Conservation (phyloP, 345 rosid species). For the Microcos paniculata region DNA sequence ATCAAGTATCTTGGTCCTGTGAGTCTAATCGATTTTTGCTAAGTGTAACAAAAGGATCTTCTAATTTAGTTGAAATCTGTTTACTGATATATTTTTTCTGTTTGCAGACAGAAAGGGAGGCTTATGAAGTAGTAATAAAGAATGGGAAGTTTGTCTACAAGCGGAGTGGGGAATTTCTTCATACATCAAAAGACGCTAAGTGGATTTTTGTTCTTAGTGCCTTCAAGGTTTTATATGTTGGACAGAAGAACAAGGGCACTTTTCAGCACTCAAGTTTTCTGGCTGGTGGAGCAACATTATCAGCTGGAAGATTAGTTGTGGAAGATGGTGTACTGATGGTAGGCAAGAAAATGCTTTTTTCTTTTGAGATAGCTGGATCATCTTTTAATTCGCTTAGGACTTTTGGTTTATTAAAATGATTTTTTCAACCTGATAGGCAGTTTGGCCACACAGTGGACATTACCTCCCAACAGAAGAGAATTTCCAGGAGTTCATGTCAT, state of each 20-base stretch:
- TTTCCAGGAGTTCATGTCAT: conserved; percentile 69
- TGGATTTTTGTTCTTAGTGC: conserved; percentile 94
- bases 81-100: neutral
- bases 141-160: conserved; percentile 53
- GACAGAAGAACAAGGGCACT: conserved; percentile 70
- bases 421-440: conserved; percentile 44
- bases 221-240: conserved; percentile 63
- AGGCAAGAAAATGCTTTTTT: neutral
- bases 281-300: conserved; percentile 89
- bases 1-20: conserved; percentile 96
- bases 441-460: conserved; percentile 98
- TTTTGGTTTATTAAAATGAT: neutral
- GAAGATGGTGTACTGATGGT: conserved; percentile 71
- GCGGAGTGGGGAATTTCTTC: conserved; percentile 53
- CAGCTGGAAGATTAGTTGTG: conserved; percentile 79
- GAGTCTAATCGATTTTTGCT: conserved; percentile 29
- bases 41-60: neutral
- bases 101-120: conserved; percentile 62
- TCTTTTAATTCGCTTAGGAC: neutral
- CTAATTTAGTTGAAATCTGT: neutral
- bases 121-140: conserved; percentile 58
- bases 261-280: conserved; percentile 94
- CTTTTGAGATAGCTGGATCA: neutral
- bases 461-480: conserved; percentile 97
- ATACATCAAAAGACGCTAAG: conserved; percentile 64